These are phyloP conservation scores for Elymus sibiricus DNA, from an alignment of 176 grass and related monocot species.

Conservation along the genomic window DNA sequence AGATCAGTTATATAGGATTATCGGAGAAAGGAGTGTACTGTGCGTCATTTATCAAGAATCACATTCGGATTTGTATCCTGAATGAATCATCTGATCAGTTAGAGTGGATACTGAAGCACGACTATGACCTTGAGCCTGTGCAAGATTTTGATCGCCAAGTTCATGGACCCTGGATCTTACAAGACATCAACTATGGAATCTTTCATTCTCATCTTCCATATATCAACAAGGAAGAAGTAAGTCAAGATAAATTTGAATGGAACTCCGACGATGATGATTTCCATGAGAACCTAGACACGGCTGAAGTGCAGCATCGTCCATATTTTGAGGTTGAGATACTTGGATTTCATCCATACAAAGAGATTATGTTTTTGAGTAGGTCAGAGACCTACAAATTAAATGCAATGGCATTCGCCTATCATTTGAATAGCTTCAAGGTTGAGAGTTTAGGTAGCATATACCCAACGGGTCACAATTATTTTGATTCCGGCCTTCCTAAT, in stretches of 20 bases:
- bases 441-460: not conserved
- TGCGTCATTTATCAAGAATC: not conserved
- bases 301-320: accelerated
- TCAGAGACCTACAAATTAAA: not conserved
- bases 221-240: not conserved
- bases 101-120: not conserved
- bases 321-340: not conserved
- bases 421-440: not conserved
- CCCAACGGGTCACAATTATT: not conserved
- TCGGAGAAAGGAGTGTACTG: not conserved
- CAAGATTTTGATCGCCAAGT: not conserved
- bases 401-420: not conserved
- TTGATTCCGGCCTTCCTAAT: not conserved
- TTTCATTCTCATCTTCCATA: too few species aligned
- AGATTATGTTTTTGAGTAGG: not conserved
- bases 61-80: not conserved
- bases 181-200: not conserved
- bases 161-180: not conserved
- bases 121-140: not conserved
- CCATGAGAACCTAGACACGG: not conserved
- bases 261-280: not conserved
- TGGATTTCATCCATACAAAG: conserved; percentile 11
- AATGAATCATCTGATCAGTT: not conserved
- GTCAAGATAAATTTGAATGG: not conserved
- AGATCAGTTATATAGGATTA: not conserved